These are phyloP conservation scores for Penicillium capsulatum DNA, from an alignment of 2,329 filamentous ascomycete species.

Conservation along the genomic window DNA sequence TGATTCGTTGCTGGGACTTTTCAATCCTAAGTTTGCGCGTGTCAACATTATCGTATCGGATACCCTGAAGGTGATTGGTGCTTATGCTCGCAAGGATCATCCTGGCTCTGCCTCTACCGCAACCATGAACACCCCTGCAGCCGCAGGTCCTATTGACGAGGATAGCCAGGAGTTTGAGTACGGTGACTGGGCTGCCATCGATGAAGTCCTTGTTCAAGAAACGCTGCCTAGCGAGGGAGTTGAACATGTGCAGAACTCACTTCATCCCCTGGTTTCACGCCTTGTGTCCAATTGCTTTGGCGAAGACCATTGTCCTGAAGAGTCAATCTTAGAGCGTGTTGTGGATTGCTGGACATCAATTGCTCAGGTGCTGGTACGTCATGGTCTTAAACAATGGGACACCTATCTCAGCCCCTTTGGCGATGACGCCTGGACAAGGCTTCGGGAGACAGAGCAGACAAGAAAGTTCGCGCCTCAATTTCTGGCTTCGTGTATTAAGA, in stretches of 20 bases:
- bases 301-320: slow-evolving; percentile 53
- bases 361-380: slow-evolving; percentile 46
- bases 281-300: slow-evolving; percentile 61
- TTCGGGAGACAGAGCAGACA: slow-evolving; percentile 46
- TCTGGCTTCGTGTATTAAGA: slow-evolving; percentile 43
- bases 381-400: slow-evolving; percentile 50
- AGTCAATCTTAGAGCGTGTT: slow-evolving; percentile 49
- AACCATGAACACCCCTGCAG: slow-evolving; percentile 16
- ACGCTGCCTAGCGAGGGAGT: slow-evolving; percentile 23
- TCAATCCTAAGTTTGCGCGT: slow-evolving; percentile 47
- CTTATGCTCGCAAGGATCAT: slow-evolving; percentile 37
- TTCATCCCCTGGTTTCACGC: slow-evolving; percentile 50
- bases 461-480: slow-evolving; percentile 47
- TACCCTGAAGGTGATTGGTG: slow-evolving; percentile 46
- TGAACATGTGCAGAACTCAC: slow-evolving; percentile 38
- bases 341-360: slow-evolving; percentile 55
- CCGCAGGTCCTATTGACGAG: slow-evolving; percentile 44
- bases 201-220: slow-evolving; percentile 41
- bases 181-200: slow-evolving; percentile 55
- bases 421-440: slow-evolving; percentile 46
- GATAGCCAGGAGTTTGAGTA: slow-evolving; percentile 64
- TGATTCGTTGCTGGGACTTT: slow-evolving; percentile 49
- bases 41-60: slow-evolving; percentile 48
- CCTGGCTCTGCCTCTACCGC: slow-evolving; percentile 16
- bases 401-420: slow-evolving; percentile 55